Evolutionary conservation across 2,329 filamentous ascomycete species (phyloP).

Genomic region (Stachybotrys echinatus): DNA sequence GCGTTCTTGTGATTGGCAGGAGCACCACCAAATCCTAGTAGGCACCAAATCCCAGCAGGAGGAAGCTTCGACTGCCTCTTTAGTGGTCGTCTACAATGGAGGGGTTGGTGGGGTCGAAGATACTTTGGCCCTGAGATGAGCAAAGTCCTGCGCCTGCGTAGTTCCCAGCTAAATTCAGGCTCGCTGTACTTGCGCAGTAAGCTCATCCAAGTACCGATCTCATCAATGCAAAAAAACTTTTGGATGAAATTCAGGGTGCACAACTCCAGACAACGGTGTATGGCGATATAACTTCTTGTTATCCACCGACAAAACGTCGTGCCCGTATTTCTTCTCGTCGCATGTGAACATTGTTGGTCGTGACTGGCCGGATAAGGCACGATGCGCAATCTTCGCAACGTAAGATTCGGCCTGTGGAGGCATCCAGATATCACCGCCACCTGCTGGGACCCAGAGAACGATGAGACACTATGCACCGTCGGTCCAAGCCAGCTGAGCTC

Average conservation of each 20-base stretch:
- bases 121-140: neutral
- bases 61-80: neutral
- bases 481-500: slow-evolving; percentile 69
- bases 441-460: slow-evolving; percentile 78
- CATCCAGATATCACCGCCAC: slow-evolving; percentile 63
- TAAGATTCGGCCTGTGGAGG: slow-evolving; percentile 64
- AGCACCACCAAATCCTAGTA: neutral
- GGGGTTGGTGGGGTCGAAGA: neutral
- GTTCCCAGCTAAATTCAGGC: too few species aligned
- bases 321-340: neutral
- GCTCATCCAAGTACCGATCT: neutral
- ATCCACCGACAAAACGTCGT: too few species aligned
- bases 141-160: neutral
- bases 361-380: neutral
- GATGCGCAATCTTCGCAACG: slow-evolving; percentile 87
- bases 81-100: neutral
- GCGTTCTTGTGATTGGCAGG: neutral
- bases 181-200: too few species aligned
- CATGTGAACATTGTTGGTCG: neutral
- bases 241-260: too few species aligned
- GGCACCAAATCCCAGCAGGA: too few species aligned
- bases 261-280: too few species aligned
- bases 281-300: too few species aligned
- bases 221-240: neutral
- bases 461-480: slow-evolving; percentile 76